Conservation (phyloP, 106 monocot species). For the Acorus calamus region DNA sequence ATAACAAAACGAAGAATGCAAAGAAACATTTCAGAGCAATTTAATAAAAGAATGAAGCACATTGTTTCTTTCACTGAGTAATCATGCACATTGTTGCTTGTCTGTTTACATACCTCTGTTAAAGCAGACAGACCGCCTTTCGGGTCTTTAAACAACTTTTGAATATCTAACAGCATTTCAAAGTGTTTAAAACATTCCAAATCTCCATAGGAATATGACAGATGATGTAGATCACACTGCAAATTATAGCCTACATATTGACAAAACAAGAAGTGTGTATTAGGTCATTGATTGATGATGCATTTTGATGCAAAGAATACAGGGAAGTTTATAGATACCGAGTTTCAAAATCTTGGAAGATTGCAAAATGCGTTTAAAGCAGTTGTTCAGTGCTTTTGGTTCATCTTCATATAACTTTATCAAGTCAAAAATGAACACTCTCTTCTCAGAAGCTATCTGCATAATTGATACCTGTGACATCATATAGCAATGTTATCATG, state of each 20-base stretch:
- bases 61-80: not conserved
- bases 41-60: no score
- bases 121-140: conserved; percentile 82
- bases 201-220: conserved; percentile 81
- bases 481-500: no score
- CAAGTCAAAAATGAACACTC: conserved; percentile 83
- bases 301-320: not conserved
- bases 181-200: conserved; percentile 79
- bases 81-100: no score
- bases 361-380: conserved; percentile 70
- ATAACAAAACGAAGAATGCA: no score
- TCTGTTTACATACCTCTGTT: conserved; percentile 42
- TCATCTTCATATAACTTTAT: conserved; percentile 79
- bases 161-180: conserved; percentile 90
- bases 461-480: conserved; percentile 79
- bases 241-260: conserved; percentile 71
- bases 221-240: conserved; percentile 83
- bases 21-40: no score
- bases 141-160: conserved; percentile 74
- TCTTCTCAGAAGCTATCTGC: conserved; percentile 87
- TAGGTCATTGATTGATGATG: not conserved
- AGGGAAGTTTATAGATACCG: conserved; percentile 29
- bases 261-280: no score
- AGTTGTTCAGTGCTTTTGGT: conserved; percentile 38
- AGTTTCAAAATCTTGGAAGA: conserved; percentile 83